phyloP scores from a whole-genome alignment of 108 stramenopile genomes.

The Nitzschia inconspicua region DNA sequence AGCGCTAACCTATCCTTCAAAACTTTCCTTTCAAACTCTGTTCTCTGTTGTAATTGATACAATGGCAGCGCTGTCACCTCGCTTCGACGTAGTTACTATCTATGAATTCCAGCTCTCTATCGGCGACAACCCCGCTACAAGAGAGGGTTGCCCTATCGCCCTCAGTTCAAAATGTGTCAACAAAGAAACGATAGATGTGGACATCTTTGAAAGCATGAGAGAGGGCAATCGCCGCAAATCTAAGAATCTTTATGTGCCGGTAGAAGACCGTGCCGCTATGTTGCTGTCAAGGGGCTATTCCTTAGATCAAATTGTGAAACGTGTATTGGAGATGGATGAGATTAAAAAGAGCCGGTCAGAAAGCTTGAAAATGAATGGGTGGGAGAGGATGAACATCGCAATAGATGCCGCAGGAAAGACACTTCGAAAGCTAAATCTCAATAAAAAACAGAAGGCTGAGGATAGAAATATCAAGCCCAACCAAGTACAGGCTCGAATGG shows the following conservation, averaged over 20 bases:
- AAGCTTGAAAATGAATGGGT: slow-evolving; percentile 17
- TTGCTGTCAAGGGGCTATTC: slow-evolving; percentile 15
- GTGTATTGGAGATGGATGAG: slow-evolving; percentile 17
- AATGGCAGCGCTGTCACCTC: too few species aligned
- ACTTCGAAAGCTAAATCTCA: slow-evolving; percentile 9
- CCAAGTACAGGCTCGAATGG: slow-evolving; percentile 13
- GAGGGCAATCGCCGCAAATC: background rate
- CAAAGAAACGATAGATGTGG: slow-evolving; percentile 6
- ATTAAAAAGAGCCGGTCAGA: slow-evolving; percentile 20
- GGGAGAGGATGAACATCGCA: slow-evolving; percentile 12
- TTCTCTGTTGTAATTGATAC: too few species aligned
- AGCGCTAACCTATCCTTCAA: too few species aligned
- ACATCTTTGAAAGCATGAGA: slow-evolving; percentile 15
- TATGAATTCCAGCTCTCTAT: slow-evolving; percentile 16
- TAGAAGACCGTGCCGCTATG: slow-evolving; percentile 16
- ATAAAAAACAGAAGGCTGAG: background rate
- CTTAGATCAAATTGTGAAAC: slow-evolving; percentile 15
- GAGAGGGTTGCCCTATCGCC: slow-evolving; percentile 22
- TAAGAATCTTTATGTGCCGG: slow-evolving; percentile 15
- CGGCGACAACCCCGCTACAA: slow-evolving; percentile 28
- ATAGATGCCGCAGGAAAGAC: slow-evolving; percentile 29
- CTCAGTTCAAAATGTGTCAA: slow-evolving; percentile 1
- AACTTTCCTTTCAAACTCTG: too few species aligned
- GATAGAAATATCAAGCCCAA: too few species aligned
- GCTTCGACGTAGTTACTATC: slow-evolving; percentile 16